A percentile compares a stretch with the other conserved stretches of the same genome.
These are phyloP conservation scores for Flaveria trinervia DNA, from an alignment of 129 eudicot species.

Conservation along the genomic window DNA sequence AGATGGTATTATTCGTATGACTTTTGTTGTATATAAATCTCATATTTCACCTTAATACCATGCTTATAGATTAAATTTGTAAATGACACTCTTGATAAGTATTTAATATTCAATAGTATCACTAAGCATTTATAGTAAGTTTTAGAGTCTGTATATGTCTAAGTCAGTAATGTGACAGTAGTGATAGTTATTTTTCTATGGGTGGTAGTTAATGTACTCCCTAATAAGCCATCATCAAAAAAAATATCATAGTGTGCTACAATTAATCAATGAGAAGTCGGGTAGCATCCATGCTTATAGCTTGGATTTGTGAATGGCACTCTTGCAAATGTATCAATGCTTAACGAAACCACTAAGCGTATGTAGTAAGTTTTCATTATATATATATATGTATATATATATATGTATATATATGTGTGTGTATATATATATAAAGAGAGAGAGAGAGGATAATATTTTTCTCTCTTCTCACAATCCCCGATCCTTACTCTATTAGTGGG, in stretches of 20 bases:
- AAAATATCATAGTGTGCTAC: neutral
- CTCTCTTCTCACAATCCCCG: no score
- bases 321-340: neutral
- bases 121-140: neutral
- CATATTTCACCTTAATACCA: neutral
- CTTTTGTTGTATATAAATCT: neutral
- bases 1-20: neutral
- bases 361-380: neutral
- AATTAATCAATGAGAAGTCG: neutral
- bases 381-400: no score
- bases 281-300: neutral
- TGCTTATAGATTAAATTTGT: neutral
- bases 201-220: no score
- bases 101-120: neutral
- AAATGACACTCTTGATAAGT: constrained; percentile 2
- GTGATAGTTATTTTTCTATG: no score
- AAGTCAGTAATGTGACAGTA: no score
- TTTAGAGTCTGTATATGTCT: neutral
- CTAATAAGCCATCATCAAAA: neutral
- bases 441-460: no score
- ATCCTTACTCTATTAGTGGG: no score
- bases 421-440: no score
- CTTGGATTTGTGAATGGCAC: neutral
- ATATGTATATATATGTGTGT: no score
- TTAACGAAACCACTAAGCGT: neutral